A percentile compares a stretch with the other conserved stretches of the same genome.
Conservation (phyloP, 306 rosid genomes). For the Cucurbita pepo region DNA sequence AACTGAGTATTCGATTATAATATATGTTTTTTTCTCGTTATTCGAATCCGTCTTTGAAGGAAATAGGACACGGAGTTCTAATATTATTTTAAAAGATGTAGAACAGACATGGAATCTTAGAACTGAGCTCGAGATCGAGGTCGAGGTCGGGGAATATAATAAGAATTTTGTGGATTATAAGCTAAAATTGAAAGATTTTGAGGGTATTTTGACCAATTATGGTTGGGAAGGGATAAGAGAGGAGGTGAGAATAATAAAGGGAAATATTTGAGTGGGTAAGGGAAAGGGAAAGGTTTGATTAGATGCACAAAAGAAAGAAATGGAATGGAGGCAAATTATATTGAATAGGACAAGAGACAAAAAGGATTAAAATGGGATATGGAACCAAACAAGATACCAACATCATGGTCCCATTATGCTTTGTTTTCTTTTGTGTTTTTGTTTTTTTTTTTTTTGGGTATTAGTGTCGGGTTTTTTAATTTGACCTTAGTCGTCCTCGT, state of each 20-base stretch:
- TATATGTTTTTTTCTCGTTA: too few relatives aligned
- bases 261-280: not conserved
- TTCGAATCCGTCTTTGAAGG: too few relatives aligned
- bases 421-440: conserved; percentile 11
- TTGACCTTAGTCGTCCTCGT: not conserved
- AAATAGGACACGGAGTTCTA: too few relatives aligned
- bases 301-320: not conserved
- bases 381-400: conserved; percentile 29
- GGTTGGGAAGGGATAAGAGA: not conserved
- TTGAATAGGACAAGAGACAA: conserved; percentile 21
- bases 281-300: not conserved
- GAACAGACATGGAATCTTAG: not conserved
- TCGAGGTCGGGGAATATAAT: too few relatives aligned
- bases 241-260: not conserved
- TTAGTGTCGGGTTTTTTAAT: not conserved
- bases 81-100: too few relatives aligned
- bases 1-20: too few relatives aligned
- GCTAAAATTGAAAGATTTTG: not conserved
- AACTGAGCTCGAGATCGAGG: not conserved
- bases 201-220: not conserved
- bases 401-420: conserved; percentile 37
- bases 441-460: not conserved
- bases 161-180: not conserved
- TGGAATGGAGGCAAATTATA: not conserved
- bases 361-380: conserved; percentile 21